A percentile compares a stretch with the other conserved stretches of the same genome.
phyloP scores from a whole-genome alignment of 1,139 yeast genomes.

The Lodderomyces elongisporus region DNA sequence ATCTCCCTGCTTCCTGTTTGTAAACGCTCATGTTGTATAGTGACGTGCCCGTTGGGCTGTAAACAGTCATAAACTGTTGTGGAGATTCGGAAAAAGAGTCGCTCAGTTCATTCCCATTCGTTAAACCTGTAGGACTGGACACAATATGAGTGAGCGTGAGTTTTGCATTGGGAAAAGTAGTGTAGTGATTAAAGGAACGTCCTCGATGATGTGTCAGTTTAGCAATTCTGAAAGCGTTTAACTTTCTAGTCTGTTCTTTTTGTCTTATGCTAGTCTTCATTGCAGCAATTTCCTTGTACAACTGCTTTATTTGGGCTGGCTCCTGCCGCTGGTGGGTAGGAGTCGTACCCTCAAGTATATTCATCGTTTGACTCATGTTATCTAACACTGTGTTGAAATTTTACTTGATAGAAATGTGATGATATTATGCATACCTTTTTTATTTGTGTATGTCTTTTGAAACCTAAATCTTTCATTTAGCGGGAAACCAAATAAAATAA shows the following conservation, averaged over 20 bases:
- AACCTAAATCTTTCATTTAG: too few relatives aligned
- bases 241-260: slow-evolving; percentile 10
- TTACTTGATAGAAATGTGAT: too few relatives aligned
- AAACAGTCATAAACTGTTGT: slow-evolving; percentile 11
- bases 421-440: too few relatives aligned
- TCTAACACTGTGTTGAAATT: too few relatives aligned
- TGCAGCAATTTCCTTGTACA: slow-evolving; percentile 32
- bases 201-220: slow-evolving; percentile 5
- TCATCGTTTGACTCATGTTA: too few relatives aligned
- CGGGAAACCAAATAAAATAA: too few relatives aligned
- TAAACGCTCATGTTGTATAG: slow-evolving; percentile 31
- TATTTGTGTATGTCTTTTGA: too few relatives aligned
- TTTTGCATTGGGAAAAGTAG: not conserved
- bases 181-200: too few relatives aligned
- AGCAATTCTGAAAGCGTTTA: slow-evolving; percentile 1
- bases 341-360: too few relatives aligned
- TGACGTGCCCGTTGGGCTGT: slow-evolving; percentile 32
- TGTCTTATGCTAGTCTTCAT: slow-evolving; percentile 27
- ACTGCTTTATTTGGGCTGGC: slow-evolving; percentile 20
- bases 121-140: too few relatives aligned
- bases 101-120: not conserved
- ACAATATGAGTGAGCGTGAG: not conserved
- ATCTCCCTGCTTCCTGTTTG: slow-evolving; percentile 25
- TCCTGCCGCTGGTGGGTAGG: too few relatives aligned
- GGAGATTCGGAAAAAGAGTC: not conserved